Conservation (phyloP, 2,329 filamentous ascomycete genomes). For the Raffaelea deltoideospora region DNA sequence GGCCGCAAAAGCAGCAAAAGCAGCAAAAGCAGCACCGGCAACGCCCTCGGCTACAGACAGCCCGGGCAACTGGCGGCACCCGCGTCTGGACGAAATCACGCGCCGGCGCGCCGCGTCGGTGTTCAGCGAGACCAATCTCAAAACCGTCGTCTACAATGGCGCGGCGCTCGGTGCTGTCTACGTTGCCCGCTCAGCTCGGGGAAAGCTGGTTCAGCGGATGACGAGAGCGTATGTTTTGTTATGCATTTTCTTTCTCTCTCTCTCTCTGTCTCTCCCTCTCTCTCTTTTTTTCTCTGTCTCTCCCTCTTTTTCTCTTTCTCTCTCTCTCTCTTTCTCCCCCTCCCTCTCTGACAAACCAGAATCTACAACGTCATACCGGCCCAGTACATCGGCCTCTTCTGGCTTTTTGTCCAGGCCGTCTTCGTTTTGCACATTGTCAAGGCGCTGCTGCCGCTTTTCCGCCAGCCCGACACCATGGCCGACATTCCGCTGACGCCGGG, state of each 20-base stretch:
- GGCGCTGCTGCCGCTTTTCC: constrained; percentile 58
- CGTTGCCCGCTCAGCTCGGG: constrained; percentile 1
- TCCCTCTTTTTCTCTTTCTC: background rate
- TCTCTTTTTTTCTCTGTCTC: constrained; percentile 9
- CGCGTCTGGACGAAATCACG: constrained; percentile 74
- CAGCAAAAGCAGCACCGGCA: background rate
- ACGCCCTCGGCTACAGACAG: constrained; percentile 29
- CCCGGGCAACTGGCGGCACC: constrained; percentile 82
- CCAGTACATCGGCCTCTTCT: constrained; percentile 26
- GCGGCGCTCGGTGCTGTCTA: constrained; percentile 18
- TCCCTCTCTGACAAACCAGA: constrained; percentile 11
- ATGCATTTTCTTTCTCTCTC: no score
- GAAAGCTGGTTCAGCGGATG: no score
- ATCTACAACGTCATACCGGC: constrained; percentile 16
- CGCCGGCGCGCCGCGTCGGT: constrained; percentile 61
- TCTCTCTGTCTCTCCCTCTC: constrained; percentile 1
- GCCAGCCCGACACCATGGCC: constrained; percentile 58
- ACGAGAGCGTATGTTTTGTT: background rate
- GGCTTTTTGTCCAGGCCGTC: constrained; percentile 34
- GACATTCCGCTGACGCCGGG: constrained; percentile 87
- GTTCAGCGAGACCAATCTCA: constrained; percentile 66
- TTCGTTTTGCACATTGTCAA: constrained; percentile 56
- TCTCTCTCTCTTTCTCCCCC: background rate
- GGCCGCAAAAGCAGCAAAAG: background rate
- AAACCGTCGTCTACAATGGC: constrained; percentile 53